These are phyloP conservation scores for Diaporthe nobilis DNA, from an alignment of 2,329 filamentous ascomycete genomes.

Conservation along the genomic window DNA sequence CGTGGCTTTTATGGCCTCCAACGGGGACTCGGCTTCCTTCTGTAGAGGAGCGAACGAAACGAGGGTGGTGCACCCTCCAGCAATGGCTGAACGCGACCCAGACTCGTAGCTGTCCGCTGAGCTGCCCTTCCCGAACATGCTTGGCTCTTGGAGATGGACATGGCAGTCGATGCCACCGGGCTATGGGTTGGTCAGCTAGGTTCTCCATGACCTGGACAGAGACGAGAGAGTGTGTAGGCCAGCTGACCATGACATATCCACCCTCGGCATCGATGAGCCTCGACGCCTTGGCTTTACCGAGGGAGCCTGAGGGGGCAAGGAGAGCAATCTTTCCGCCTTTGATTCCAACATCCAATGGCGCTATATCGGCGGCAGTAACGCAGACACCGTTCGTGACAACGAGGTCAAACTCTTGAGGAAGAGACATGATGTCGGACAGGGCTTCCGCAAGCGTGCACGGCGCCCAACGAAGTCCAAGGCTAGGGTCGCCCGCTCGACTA, in stretches of 20 bases:
- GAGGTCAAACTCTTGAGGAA: constrained; percentile 51
- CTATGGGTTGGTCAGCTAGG: constrained; percentile 34
- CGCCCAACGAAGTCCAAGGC: accelerated
- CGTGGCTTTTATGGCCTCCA: constrained; percentile 62
- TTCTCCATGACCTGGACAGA: background rate
- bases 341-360: constrained; percentile 57
- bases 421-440: constrained; percentile 1
- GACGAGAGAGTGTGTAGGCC: background rate
- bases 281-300: constrained; percentile 48
- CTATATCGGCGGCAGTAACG: constrained; percentile 59
- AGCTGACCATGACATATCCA: constrained; percentile 56
- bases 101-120: constrained; percentile 52
- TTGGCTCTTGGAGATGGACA: constrained; percentile 57
- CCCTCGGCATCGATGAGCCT: constrained; percentile 58
- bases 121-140: constrained; percentile 51
- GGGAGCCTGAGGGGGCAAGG: constrained; percentile 55
- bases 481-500: background rate
- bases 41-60: constrained; percentile 70
- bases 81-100: constrained; percentile 65
- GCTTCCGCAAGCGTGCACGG: background rate
- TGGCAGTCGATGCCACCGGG: constrained; percentile 58
- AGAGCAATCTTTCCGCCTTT: constrained; percentile 59
- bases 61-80: constrained; percentile 71
- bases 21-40: constrained; percentile 59
- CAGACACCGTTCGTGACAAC: constrained; percentile 60